Base-by-base conservation (phyloP, 805 yeast genomes). In the Blastobotrys mokoenaii region DNA sequence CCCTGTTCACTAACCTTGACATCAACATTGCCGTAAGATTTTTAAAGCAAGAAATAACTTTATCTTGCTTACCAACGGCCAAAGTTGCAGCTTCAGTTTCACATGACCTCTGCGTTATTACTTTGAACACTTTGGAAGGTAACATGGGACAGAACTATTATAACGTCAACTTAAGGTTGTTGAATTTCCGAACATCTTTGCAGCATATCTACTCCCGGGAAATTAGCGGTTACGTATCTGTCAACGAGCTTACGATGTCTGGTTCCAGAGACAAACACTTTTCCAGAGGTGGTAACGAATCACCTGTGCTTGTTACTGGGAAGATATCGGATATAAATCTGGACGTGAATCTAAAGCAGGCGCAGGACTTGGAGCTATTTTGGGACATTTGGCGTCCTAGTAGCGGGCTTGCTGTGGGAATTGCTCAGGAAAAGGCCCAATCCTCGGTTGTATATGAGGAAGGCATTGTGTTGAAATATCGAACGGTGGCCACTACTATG, bases 51-150 rank as follows among this genome's bases (percentile, higher is more conserved):
- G 76, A 74, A 38, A 60, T 93, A 17, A 74, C 83, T 2, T 67
- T 93, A 44, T 84, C 95, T 53, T 93, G 98, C 71, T 90, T 85
- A 49, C 98, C 98, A 1, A 81, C 81, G 14, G 97, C 97, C 0
- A 87, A 85, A 58, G 93, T 93, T 1, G 88, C 87, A 33, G 94
- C 97, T 0, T 76, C 83, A 31, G 80, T 87, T 12, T 83, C 87
- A 6, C 73, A 82, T 17, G 82, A 79, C 16, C 80, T 82, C 0
- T 74, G 86, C n/a, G 74, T 71, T 17, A 52, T 86, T 31, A 76
- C 77, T 41, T 51, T 82, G 7, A 74, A 74, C 36, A 69, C 85
- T 0, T 73, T 60, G n/a, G 65, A 66, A 40, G 54, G 62, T 10
- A 51, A 70, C 12, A 41, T 45, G 1, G 36, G 41, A 2, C 55